Percentiles rank a stretch among this genome's conserved stretches.
phyloP scores from a whole-genome alignment of 2,329 filamentous ascomycete genomes.

The Trichophyton rubrum region DNA sequence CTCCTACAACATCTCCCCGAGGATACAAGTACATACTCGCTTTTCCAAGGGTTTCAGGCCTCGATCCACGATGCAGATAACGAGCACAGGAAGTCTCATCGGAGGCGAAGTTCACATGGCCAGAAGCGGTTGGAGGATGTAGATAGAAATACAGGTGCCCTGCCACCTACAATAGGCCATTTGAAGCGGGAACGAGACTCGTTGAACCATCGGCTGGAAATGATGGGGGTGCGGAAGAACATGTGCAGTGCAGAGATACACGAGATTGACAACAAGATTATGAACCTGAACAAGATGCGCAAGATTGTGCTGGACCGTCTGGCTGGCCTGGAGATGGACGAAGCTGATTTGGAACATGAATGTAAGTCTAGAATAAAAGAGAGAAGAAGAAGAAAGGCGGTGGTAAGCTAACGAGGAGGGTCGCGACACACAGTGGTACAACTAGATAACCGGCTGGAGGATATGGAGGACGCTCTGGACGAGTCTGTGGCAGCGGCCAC shows the following conservation, averaged over 20 bases:
- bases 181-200: slow-evolving; percentile 68
- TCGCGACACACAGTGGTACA: slow-evolving; percentile 39
- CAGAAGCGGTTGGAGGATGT: slow-evolving; percentile 56
- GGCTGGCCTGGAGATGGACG: slow-evolving; percentile 77
- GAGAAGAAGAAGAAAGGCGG: background rate
- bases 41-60: slow-evolving; percentile 94
- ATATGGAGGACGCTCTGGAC: slow-evolving; percentile 47
- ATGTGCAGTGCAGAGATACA: slow-evolving; percentile 95
- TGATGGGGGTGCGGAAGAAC: slow-evolving; percentile 85
- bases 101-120: slow-evolving; percentile 58
- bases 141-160: slow-evolving; percentile 44
- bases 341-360: slow-evolving; percentile 79
- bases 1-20: slow-evolving; percentile 82
- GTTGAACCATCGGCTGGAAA: slow-evolving; percentile 75
- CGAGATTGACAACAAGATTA: slow-evolving; percentile 94
- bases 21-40: slow-evolving; percentile 69
- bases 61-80: slow-evolving; percentile 58
- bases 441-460: slow-evolving; percentile 50
- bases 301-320: slow-evolving; percentile 80
- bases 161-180: slow-evolving; percentile 55
- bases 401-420: background rate
- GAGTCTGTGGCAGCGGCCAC: slow-evolving; percentile 22
- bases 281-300: slow-evolving; percentile 84
- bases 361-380: slow-evolving; percentile 39
- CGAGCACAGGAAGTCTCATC: slow-evolving; percentile 55